Conservation (phyloP, 1,284 basidiomycete genomes). For the Ceratobasidium sp. region DNA sequence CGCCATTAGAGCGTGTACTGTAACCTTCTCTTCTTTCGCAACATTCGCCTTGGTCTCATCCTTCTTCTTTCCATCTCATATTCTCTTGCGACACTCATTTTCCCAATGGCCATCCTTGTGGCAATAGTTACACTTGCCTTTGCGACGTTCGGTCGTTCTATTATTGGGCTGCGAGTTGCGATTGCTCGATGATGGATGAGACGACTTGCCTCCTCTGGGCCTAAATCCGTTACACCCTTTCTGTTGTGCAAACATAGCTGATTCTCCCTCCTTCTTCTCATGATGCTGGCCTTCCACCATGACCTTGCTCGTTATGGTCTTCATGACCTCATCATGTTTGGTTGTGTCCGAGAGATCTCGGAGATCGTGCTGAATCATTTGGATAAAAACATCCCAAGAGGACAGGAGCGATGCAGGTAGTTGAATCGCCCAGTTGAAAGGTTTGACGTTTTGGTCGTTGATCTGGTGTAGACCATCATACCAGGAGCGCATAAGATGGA, state of each 20-base stretch:
- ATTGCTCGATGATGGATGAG: too few species aligned
- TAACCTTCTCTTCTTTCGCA: not conserved
- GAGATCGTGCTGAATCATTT: not conserved
- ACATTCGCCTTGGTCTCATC: not conserved
- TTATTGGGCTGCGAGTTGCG: too few species aligned
- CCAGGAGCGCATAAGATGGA: not conserved
- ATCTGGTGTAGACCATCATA: not conserved
- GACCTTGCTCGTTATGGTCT: not conserved
- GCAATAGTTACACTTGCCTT: not conserved
- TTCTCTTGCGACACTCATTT: constrained; percentile 5
- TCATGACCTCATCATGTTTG: not conserved
- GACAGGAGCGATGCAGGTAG: not conserved
- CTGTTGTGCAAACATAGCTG: not conserved
- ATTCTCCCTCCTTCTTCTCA: not conserved
- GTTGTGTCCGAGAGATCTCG: not conserved
- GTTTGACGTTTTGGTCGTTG: not conserved
- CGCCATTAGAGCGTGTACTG: not conserved
- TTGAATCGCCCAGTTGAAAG: not conserved
- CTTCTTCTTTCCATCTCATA: not conserved
- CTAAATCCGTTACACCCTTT: not conserved
- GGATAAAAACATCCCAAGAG: not conserved
- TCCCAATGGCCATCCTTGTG: not conserved
- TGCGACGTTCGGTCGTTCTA: not conserved
- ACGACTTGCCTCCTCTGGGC: too few species aligned
- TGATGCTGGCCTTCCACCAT: not conserved